Evolutionary conservation across 345 rosid genomes (phyloP).

Genomic region (Eucalyptus marginata): DNA sequence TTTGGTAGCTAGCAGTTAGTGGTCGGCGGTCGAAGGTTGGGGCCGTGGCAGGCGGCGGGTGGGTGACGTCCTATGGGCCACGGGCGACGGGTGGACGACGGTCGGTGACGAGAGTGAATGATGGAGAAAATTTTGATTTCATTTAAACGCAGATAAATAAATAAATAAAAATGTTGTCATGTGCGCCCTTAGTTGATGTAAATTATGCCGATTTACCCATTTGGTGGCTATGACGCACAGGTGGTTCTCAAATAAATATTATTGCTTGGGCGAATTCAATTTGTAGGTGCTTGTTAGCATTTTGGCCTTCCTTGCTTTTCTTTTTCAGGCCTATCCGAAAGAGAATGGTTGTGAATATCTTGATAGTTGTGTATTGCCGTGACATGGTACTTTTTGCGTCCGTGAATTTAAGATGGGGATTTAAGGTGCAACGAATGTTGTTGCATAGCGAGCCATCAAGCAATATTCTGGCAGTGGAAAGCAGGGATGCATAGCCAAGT

Average conservation of each 20-base stretch:
- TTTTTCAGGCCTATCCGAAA: fast-evolving
- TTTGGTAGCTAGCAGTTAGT: too few relatives aligned
- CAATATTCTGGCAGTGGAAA: neutral
- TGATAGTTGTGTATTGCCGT: neutral
- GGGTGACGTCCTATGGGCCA: too few relatives aligned
- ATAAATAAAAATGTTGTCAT: too few relatives aligned
- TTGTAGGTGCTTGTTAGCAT: fast-evolving
- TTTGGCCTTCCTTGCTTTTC: neutral
- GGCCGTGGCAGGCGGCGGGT: too few relatives aligned
- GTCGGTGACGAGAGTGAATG: too few relatives aligned
- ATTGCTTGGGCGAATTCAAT: neutral
- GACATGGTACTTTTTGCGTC: neutral
- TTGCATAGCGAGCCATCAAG: neutral
- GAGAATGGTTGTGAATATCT: neutral
- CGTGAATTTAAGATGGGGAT: neutral
- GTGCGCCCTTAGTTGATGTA: too few relatives aligned
- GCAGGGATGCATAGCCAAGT: neutral
- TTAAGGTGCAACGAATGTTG: too few relatives aligned
- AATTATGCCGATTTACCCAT: neutral
- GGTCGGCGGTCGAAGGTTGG: too few relatives aligned
- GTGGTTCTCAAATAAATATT: too few relatives aligned
- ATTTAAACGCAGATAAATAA: too few relatives aligned
- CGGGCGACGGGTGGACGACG: too few relatives aligned
- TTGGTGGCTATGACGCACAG: neutral
- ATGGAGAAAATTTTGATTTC: too few relatives aligned